Evolutionary conservation across 192 early-diverging fungal species (phyloP).

Genomic region (Umbelopsis vinacea): DNA sequence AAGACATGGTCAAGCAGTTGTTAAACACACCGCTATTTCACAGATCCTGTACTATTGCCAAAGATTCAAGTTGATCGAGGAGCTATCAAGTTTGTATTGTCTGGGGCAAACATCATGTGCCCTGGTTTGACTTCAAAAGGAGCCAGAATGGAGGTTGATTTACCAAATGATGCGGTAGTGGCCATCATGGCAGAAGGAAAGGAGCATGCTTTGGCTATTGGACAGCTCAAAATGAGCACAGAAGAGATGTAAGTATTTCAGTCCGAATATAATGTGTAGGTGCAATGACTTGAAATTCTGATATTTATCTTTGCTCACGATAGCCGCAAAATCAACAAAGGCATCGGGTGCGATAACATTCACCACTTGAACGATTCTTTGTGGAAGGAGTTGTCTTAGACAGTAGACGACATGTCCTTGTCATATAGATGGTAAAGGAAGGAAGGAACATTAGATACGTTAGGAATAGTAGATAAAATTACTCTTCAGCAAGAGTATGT

Average conservation of each 20-base stretch:
- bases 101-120: constrained; percentile 98
- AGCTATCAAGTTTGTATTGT: constrained; percentile 97
- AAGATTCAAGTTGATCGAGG: constrained; percentile 92
- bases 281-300: not conserved
- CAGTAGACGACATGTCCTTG: not conserved
- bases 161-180: constrained; percentile 76
- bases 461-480: too few relatives aligned
- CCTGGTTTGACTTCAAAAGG: constrained; percentile 96
- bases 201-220: constrained; percentile 91
- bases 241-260: constrained; percentile 76
- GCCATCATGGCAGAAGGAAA: constrained; percentile 96
- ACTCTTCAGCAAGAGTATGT: too few relatives aligned
- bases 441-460: too few relatives aligned
- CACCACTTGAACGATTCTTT: constrained; percentile 87
- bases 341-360: constrained; percentile 85
- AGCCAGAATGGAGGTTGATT: constrained; percentile 73
- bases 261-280: not conserved
- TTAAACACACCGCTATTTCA: not conserved
- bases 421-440: not conserved
- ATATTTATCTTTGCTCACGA: constrained; percentile 4
- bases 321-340: constrained; percentile 79
- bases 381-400: constrained; percentile 60
- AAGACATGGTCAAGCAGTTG: not conserved
- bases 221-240: constrained; percentile 85
- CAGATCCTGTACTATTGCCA: constrained; percentile 91